A percentile compares a stretch with the other conserved stretches of the same genome.
phyloP scores from a whole-genome alignment of 140 eudicot genomes.

The Senecio squalidus region DNA sequence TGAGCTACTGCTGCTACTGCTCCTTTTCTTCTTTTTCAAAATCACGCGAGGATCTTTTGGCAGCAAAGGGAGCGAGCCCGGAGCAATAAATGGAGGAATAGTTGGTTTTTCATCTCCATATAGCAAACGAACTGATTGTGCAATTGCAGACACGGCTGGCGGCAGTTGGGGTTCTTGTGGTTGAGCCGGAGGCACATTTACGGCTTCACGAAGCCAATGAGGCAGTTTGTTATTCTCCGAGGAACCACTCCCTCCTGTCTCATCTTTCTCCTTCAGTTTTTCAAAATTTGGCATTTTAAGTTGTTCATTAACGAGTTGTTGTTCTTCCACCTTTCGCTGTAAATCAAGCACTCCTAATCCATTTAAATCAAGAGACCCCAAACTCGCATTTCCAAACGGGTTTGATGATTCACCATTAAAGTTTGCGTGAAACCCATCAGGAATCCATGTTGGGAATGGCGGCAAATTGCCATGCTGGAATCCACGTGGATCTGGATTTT shows the following conservation, averaged over 20 bases:
- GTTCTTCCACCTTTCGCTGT: slow-evolving; percentile 32
- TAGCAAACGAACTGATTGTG: slow-evolving; percentile 66
- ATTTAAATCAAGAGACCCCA: slow-evolving; percentile 43
- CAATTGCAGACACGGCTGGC: slow-evolving; percentile 73
- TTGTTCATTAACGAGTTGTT: slow-evolving; percentile 14
- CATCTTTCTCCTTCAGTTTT: slow-evolving; percentile 34
- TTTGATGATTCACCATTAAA: slow-evolving; percentile 34
- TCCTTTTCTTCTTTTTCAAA: slow-evolving; percentile 57
- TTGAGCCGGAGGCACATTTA: slow-evolving; percentile 40
- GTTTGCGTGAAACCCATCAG: slow-evolving; percentile 31
- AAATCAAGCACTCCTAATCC: slow-evolving; percentile 25
- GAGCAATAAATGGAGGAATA: slow-evolving; percentile 73
- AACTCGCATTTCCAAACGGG: slow-evolving; percentile 39
- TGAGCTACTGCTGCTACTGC: slow-evolving; percentile 23
- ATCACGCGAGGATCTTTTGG: slow-evolving; percentile 68
- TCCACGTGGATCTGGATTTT: slow-evolving; percentile 33
- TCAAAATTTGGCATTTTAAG: slow-evolving; percentile 36
- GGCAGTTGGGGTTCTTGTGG: slow-evolving; percentile 58
- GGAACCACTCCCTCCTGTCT: slow-evolving; percentile 28
- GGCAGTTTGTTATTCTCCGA: slow-evolving; percentile 58
- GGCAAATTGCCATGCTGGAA: slow-evolving; percentile 28
- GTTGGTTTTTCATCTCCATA: slow-evolving; percentile 55
- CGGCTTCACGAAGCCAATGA: slow-evolving; percentile 96
- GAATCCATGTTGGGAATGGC: slow-evolving; percentile 38
- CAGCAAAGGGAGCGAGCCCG: slow-evolving; percentile 55